Evolutionary conservation across 176 grass and related monocot species (phyloP), one percentile per base, ranked within the genome.

Genomic region (Panicum miliaceum): DNA sequence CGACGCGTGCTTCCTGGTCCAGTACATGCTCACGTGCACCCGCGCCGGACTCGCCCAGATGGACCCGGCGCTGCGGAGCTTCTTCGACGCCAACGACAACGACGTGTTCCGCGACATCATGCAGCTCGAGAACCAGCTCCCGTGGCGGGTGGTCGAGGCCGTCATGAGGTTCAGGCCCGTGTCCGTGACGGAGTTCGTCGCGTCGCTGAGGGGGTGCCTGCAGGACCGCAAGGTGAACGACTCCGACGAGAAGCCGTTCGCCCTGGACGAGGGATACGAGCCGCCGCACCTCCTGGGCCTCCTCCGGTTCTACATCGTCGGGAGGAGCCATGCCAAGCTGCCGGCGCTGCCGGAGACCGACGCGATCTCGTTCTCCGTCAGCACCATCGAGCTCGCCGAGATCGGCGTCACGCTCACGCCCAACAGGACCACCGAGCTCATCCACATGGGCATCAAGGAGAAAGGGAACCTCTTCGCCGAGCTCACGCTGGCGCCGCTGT

Each of bases 61-160:
- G 22, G 54, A 77, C 15, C 56, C 22, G 23, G 7, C 56, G 22
- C 9, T 77, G 8, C 13, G 75, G 10, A 77, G n/a, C 13, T 77
- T 61, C 56, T 43, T 61, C 22, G 56, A 77, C 7, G 7, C 75
- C 75, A 61, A 77, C n/a, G 56, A 61, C 54, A 19, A 77, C 37
- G 12, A 77, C 7, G 14, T 77, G 2, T 68, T 5, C 19, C 65
- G 38, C 4, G 65, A 42, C 37, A 41, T 68, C 65, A 68, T 42
- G 36, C 65, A n/a, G 65, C 65, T 68, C 65, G 65, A 68, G 65
- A 68, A 68, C 65, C 65, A 68, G 65, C 36, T 68, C 10, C 65
- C 65, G 6, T 42, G 65, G 65, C 36, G 4, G 37, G 37, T 68
- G 4, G 65, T 68, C 19, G 20, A 22, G 19, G 4, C 65, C 9